Conservation (phyloP, 257 asterid species). For the Solanum habrochaites region DNA sequence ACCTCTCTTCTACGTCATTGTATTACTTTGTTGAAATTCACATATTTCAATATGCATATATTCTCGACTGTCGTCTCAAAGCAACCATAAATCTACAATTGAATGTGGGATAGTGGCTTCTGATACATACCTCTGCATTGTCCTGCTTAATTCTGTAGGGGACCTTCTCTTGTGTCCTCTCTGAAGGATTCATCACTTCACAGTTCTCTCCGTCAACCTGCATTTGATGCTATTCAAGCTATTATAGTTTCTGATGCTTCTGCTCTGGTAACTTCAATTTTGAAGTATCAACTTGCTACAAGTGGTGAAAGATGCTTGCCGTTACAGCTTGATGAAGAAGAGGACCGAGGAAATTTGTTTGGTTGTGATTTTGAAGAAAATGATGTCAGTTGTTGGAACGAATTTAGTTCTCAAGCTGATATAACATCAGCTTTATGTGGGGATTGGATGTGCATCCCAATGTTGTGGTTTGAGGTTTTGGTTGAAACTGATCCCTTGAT, state of each 20-base stretch:
- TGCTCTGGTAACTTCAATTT: conserved; percentile 50
- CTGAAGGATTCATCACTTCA: conserved; percentile 72
- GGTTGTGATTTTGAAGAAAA: conserved; percentile 33
- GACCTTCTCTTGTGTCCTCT: conserved; percentile 81
- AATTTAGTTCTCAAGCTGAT: conserved; percentile 59
- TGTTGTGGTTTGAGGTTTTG: conserved; percentile 93
- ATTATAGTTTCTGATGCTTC: conserved; percentile 87
- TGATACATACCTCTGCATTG: neutral
- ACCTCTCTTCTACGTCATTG: neutral
- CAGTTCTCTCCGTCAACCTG: conserved; percentile 86
- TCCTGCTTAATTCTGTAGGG: conserved; percentile 37
- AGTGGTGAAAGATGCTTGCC: conserved; percentile 31
- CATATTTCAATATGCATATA: neutral
- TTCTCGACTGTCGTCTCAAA: neutral
- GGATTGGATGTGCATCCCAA: conserved; percentile 94
- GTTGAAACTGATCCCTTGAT: conserved; percentile 66
- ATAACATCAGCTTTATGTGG: conserved; percentile 47
- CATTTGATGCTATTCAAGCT: conserved; percentile 78
- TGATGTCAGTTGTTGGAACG: conserved; percentile 72
- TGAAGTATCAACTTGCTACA: conserved; percentile 45
- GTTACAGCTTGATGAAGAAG: conserved; percentile 36
- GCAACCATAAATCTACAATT: neutral
- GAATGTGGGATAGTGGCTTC: neutral
- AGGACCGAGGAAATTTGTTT: conserved; percentile 40
- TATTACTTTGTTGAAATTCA: neutral